Conservation (phyloP, 495 filamentous ascomycete species). For the Lasiosphaeriaceae sp. region DNA sequence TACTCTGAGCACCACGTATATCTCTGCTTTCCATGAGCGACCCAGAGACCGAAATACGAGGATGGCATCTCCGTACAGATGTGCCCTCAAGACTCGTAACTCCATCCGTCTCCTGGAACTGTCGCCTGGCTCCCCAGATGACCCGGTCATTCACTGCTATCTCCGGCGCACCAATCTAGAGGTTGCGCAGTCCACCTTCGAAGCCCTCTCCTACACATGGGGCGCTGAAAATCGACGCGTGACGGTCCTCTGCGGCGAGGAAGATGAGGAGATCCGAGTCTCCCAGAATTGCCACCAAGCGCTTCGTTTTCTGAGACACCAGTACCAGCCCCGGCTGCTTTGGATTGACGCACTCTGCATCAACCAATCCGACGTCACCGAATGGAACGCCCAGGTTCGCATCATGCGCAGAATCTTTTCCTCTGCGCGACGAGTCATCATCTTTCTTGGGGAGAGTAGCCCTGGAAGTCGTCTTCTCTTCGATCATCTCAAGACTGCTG, state of each 20-base stretch:
- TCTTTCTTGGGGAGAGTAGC: neutral
- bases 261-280: too few species aligned
- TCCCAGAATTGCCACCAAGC: neutral
- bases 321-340: neutral
- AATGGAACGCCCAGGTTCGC: neutral
- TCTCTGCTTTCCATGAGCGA: too few species aligned
- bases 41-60: neutral
- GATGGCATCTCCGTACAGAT: conserved; percentile 44
- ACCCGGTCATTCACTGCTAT: neutral
- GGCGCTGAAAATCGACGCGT: too few species aligned
- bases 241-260: too few species aligned
- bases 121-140: neutral
- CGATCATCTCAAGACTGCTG: neutral
- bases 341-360: conserved; percentile 2
- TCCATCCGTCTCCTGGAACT: too few species aligned
- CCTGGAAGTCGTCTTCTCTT: neutral
- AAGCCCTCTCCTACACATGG: too few species aligned
- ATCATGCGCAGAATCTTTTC: neutral
- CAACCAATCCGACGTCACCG: neutral
- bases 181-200: too few species aligned
- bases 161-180: too few species aligned
- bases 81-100: neutral
- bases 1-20: too few species aligned
- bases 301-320: neutral
- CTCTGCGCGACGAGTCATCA: neutral